Percentiles rank a stretch among this genome's conserved stretches.
Conservation (phyloP, 2,329 filamentous ascomycete species). For the Macrophomina pseudophaseolina region DNA sequence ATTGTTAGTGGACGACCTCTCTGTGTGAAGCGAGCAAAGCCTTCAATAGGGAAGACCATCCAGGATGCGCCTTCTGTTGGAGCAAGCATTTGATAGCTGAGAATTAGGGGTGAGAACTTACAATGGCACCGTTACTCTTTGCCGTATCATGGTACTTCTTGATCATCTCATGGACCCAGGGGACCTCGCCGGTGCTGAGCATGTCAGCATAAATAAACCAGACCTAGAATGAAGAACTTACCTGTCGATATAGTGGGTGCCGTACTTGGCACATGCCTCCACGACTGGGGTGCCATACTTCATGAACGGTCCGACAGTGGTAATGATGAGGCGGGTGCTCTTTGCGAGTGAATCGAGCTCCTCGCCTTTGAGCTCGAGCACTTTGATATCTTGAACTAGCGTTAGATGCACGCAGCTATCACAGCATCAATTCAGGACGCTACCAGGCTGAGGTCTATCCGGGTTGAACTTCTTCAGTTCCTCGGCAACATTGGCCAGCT, state of each 20-base stretch:
- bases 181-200: constrained; percentile 63
- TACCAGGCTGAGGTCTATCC: constrained; percentile 74
- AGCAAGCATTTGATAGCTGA: too few species aligned
- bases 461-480: constrained; percentile 70
- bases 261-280: constrained; percentile 66
- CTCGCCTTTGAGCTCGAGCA: constrained; percentile 47
- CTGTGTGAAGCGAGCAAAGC: background rate
- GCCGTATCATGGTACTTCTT: constrained; percentile 65
- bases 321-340: constrained; percentile 64
- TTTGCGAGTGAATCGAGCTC: constrained; percentile 59
- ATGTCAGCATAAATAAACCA: background rate
- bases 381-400: constrained; percentile 40
- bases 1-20: background rate
- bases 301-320: constrained; percentile 67
- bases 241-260: constrained; percentile 71
- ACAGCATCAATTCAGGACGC: constrained; percentile 4
- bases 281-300: constrained; percentile 68
- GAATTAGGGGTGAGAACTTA: constrained; percentile 39
- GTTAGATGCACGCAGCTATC: background rate
- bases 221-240: constrained; percentile 35
- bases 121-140: constrained; percentile 64
- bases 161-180: constrained; percentile 68
- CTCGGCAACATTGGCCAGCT: constrained; percentile 71
- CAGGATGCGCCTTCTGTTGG: too few species aligned
- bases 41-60: background rate